Percentiles rank a stretch among this genome's conserved stretches.
These are phyloP conservation scores for Penicillium sp. DNA, from an alignment of 2,329 filamentous ascomycete species.

Conservation along the genomic window DNA sequence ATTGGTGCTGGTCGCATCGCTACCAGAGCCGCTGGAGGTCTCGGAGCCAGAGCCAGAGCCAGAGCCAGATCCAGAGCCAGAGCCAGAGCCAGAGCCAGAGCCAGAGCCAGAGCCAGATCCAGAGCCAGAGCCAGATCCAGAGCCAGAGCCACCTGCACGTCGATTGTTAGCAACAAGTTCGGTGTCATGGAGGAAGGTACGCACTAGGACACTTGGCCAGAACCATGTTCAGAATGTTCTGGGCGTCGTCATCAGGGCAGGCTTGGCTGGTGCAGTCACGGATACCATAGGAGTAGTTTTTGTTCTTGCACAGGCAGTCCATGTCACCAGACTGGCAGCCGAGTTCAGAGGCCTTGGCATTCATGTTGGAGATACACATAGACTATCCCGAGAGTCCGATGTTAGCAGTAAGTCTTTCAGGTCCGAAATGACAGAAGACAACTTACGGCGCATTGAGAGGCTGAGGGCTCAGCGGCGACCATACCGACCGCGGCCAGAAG, in stretches of 20 bases:
- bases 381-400: slow-evolving; percentile 30
- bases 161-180: slow-evolving; percentile 8
- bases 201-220: slow-evolving; percentile 35
- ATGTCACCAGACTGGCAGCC: slow-evolving; percentile 38
- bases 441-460: slow-evolving; percentile 33
- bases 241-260: slow-evolving; percentile 39
- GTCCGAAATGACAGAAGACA: neutral
- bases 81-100: slow-evolving; percentile 7
- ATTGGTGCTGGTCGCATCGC: slow-evolving; percentile 3
- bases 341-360: slow-evolving; percentile 36
- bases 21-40: slow-evolving; percentile 30
- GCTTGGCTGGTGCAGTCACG: slow-evolving; percentile 45
- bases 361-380: slow-evolving; percentile 46
- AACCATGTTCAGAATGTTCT: slow-evolving; percentile 32
- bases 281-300: slow-evolving; percentile 44
- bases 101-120: slow-evolving; percentile 3
- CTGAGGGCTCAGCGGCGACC: slow-evolving; percentile 22
- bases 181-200: neutral
- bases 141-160: slow-evolving; percentile 11
- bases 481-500: slow-evolving; percentile 28
- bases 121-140: slow-evolving; percentile 15
- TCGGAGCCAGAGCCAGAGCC: slow-evolving; percentile 6
- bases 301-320: slow-evolving; percentile 39
- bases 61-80: slow-evolving; percentile 3
- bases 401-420: neutral